Evolutionary conservation across 768 basidiomycete species (phyloP), one percentile per base, ranked within the genome.

Genomic region (Panaeolus papilionaceus): DNA sequence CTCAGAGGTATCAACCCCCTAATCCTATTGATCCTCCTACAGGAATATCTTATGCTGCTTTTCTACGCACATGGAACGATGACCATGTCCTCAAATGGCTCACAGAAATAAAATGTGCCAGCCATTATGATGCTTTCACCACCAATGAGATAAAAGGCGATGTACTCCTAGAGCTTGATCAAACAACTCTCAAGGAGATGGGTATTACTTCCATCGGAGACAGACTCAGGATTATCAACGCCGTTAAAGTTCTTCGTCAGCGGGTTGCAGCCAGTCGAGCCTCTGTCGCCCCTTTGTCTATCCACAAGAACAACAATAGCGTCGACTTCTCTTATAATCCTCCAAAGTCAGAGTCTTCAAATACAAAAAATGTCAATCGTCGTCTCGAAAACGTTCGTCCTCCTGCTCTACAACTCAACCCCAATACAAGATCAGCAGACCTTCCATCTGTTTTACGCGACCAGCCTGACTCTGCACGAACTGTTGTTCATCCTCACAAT

Each of bases 141-240:
- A 83, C 85, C 4, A 93, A 97, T 80, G 97, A 99, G 75, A 97
- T 99, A 72, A 82, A 94, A 63, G 96, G 97, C 5, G 92, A 94
- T 75, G 90, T 99, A 23, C 80, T 99, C 18, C 84, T 98, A 62
- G 98, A 99, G 70, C 81, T 99, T 54, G 97, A 99, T 74, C 93
- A 96, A 77, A 78, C 82, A 7, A 91, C 89, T 2, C 80, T 99
- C 62, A 94, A 91, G 75, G 98, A 99, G 79, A 93, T 99, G 89
- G 92, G 92, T 14, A 87, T 99, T 37, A 73, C 83, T 38, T 94
- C 92, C 78, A 91, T 99, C 47, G 98, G 98, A 11, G 98, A 99
- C 78, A 83, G 96, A 62, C 88, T 98, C 8, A 86, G 94, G 74
- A 92, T 99, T 62, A 74, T 95, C 20, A 92, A 88, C 66, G 97